A percentile compares a stretch with the other conserved stretches of the same genome.
phyloP scores from a whole-genome alignment of 345 rosid species.

The Turritis glabra region DNA sequence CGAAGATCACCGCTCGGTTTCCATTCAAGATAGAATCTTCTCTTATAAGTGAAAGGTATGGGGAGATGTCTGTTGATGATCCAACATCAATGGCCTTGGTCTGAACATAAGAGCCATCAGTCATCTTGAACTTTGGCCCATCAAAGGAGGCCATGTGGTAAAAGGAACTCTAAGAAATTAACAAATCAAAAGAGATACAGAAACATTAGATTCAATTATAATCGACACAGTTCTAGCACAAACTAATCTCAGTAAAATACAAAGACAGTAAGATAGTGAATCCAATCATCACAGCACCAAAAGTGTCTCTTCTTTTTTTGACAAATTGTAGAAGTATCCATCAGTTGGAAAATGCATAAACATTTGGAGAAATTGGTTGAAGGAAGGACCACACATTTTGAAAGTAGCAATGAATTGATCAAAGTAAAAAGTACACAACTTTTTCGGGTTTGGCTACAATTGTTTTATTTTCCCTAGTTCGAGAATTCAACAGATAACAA shows the following conservation, averaged over 20 bases:
- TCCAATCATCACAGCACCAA: not conserved
- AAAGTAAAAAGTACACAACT: not conserved
- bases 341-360: not conserved
- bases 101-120: constrained; percentile 36
- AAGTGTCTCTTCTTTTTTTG: not conserved
- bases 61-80: constrained; percentile 32
- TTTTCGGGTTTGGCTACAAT: not conserved
- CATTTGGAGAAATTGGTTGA: not conserved
- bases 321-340: not conserved
- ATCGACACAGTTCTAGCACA: not conserved
- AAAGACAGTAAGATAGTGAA: not conserved
- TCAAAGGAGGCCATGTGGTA: constrained; percentile 32
- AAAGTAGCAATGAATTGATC: not conserved
- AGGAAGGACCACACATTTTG: constrained; percentile 7
- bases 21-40: constrained; percentile 30
- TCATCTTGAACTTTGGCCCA: constrained; percentile 37
- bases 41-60: constrained; percentile 32
- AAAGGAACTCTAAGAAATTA: not conserved
- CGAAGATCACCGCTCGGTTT: constrained; percentile 29
- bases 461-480: not conserved
- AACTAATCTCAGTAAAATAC: not conserved
- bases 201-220: not conserved
- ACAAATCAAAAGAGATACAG: not conserved
- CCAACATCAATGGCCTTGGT: constrained; percentile 32
- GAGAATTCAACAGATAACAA: not conserved